Conservation (phyloP, 2,329 filamentous ascomycete species). For the Capronia coronata region DNA sequence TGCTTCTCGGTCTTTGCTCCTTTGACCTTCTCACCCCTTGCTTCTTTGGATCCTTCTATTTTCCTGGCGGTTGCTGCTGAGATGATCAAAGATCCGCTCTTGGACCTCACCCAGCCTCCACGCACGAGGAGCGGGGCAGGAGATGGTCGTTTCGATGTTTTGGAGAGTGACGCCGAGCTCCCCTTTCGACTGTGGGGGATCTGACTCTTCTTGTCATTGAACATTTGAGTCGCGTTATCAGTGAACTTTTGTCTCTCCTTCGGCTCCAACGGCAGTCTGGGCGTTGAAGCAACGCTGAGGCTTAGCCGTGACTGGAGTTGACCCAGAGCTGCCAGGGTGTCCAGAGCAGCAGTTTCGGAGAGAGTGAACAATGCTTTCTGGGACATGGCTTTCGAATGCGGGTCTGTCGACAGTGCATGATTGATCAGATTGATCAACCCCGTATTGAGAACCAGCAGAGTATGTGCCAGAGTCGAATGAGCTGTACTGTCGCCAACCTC, state of each 20-base stretch:
- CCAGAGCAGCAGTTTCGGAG: conserved; percentile 26
- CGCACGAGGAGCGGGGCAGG: conserved; percentile 14
- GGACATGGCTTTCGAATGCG: conserved; percentile 15
- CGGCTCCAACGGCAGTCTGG: conserved; percentile 3
- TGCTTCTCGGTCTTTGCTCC: conserved; percentile 4
- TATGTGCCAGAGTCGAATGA: conserved; percentile 27
- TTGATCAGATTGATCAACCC: conserved; percentile 28
- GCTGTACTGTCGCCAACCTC: conserved; percentile 25
- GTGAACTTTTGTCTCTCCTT: neutral
- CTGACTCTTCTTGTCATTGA: conserved; percentile 7
- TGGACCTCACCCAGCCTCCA: conserved; percentile 27
- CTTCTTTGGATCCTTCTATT: conserved; percentile 2
- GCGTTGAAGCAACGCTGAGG: conserved; percentile 8
- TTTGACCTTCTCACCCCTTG: conserved; percentile 3
- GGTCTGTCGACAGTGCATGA: conserved; percentile 16
- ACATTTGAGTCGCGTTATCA: neutral
- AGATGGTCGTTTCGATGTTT: conserved; percentile 11
- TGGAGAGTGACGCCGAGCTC: conserved; percentile 3
- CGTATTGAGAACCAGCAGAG: conserved; percentile 28
- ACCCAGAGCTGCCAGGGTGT: conserved; percentile 27
- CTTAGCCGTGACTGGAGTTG: conserved; percentile 26
- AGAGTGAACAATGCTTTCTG: conserved; percentile 20
- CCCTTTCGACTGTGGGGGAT: conserved; percentile 7
- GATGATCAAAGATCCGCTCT: conserved; percentile 24
- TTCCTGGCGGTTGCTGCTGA: conserved; percentile 15